These are phyloP conservation scores for Eutrema japonicum DNA, from an alignment of 345 rosid genomes.

Conservation along the genomic window DNA sequence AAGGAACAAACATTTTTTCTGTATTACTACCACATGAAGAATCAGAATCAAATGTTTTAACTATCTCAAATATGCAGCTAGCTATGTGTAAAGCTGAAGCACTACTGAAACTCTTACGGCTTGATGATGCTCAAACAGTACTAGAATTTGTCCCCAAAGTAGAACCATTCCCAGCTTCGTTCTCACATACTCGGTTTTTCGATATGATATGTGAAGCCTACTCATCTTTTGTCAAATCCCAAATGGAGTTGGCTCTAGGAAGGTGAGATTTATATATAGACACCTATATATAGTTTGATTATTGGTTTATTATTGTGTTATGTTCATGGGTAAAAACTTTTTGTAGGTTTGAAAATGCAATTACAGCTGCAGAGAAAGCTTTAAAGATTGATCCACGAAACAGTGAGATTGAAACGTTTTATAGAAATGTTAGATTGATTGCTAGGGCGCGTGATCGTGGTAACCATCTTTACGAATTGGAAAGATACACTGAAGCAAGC, in stretches of 20 bases:
- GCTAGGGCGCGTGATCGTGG: conserved; percentile 81
- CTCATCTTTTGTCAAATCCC: conserved; percentile 68
- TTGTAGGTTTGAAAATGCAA: conserved; percentile 97
- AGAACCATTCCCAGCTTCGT: conserved; percentile 51
- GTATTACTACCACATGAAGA: no score
- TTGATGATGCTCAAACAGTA: conserved; percentile 75
- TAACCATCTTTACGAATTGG: conserved; percentile 89
- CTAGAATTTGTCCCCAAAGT: conserved; percentile 54
- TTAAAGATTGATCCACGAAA: conserved; percentile 68
- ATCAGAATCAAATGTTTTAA: conserved; percentile 35
- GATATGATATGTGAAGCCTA: conserved; percentile 90
- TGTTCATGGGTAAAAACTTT: conserved; percentile 36
- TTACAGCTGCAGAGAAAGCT: conserved; percentile 80
- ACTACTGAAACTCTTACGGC: conserved; percentile 72
- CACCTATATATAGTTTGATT: conserved; percentile 20
- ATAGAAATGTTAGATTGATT: conserved; percentile 67
- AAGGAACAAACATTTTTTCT: conserved; percentile 19
- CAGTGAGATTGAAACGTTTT: conserved; percentile 64
- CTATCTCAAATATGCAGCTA: conserved; percentile 59
- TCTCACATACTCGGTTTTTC: conserved; percentile 56
- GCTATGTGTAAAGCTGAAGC: conserved; percentile 97
- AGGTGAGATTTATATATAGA: conserved; percentile 66
- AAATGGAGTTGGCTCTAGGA: conserved; percentile 90
- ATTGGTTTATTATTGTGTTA: conserved; percentile 3
- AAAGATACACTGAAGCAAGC: conserved; percentile 95